Conservation (phyloP, 768 basidiomycete species). For the Hemileccinum rubropunctum region DNA sequence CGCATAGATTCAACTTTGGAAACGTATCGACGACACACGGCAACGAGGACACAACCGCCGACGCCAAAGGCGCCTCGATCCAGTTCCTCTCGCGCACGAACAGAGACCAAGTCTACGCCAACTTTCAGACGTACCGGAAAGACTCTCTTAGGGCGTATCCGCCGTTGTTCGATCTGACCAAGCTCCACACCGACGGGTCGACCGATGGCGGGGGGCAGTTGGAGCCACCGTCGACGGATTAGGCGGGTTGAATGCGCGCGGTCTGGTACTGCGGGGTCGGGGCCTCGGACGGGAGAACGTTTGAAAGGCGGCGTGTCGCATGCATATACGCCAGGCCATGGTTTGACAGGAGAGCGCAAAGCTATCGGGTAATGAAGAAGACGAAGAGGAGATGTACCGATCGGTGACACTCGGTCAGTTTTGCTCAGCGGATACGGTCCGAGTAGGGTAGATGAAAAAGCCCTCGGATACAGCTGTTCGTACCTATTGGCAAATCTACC, state of each 20-base stretch:
- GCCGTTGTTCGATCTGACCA: conserved; percentile 22
- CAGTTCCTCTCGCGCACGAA: conserved; percentile 40
- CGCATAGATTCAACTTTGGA: conserved; percentile 41
- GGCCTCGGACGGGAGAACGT: background rate
- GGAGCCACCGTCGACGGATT: conserved; percentile 6
- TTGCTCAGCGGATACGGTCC: too few species aligned
- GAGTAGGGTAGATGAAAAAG: too few species aligned
- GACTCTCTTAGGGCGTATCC: conserved; percentile 15
- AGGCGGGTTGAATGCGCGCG: background rate
- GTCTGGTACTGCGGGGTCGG: background rate
- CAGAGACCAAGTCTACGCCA: conserved; percentile 31
- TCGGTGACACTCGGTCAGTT: too few species aligned
- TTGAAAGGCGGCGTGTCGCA: background rate
- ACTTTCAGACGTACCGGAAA: conserved; percentile 21
- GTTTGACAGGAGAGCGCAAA: too few species aligned
- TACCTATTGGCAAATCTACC: too few species aligned
- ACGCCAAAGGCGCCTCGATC: conserved; percentile 34
- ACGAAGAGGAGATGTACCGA: too few species aligned
- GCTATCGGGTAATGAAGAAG: too few species aligned
- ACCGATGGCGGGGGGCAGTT: conserved; percentile 19
- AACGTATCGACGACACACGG: conserved; percentile 21
- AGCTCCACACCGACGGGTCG: conserved; percentile 21
- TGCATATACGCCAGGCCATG: too few species aligned
- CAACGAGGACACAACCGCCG: background rate
- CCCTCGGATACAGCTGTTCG: too few species aligned